Percentiles rank a stretch among this genome's conserved stretches.
Evolutionary conservation across 441 rosid species (phyloP).

Genomic region (Biscutella auriculata): DNA sequence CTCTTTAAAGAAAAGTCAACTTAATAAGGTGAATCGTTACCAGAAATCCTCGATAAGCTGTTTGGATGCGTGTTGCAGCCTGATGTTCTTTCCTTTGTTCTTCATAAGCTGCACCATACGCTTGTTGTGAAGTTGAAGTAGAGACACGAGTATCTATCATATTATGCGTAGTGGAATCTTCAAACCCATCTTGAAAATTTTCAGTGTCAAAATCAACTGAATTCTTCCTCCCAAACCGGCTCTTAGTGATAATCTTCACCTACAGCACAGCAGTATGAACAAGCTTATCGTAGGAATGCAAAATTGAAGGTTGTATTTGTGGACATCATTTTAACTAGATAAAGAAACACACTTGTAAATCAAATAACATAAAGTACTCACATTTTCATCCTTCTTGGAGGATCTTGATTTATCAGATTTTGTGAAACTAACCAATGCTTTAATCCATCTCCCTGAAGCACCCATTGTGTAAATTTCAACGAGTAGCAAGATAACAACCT

Average conservation of each 20-base stretch:
- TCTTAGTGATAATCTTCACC: conserved; percentile 46
- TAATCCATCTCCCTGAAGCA: conserved; percentile 89
- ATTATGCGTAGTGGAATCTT: conserved; percentile 29
- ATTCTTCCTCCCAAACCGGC: conserved; percentile 49
- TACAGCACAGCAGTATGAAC: conserved; percentile 19
- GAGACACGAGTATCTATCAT: conserved; percentile 38
- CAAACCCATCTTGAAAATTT: conserved; percentile 44
- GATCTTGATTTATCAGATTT: conserved; percentile 67
- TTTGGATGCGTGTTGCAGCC: conserved; percentile 82
- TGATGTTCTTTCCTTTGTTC: conserved; percentile 39
- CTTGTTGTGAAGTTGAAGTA: conserved; percentile 41
- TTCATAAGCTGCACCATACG: conserved; percentile 35
- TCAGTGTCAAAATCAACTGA: conserved; percentile 47
- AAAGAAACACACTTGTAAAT: neutral
- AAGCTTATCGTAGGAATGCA: neutral
- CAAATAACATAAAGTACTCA: conserved; percentile 20
- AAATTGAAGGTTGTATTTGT: neutral
- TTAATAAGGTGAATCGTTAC: conserved; percentile 21
- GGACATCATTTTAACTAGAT: neutral
- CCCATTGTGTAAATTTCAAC: conserved; percentile 42
- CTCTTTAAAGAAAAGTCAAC: neutral
- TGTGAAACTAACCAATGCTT: conserved; percentile 72
- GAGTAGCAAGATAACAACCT: conserved; percentile 22
- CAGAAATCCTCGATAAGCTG: conserved; percentile 92
- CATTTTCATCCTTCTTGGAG: conserved; percentile 50